Percentiles rank a stretch among this genome's conserved stretches.
Conservation (phyloP, 148 eudicot species). For the Arbutus unedo region DNA sequence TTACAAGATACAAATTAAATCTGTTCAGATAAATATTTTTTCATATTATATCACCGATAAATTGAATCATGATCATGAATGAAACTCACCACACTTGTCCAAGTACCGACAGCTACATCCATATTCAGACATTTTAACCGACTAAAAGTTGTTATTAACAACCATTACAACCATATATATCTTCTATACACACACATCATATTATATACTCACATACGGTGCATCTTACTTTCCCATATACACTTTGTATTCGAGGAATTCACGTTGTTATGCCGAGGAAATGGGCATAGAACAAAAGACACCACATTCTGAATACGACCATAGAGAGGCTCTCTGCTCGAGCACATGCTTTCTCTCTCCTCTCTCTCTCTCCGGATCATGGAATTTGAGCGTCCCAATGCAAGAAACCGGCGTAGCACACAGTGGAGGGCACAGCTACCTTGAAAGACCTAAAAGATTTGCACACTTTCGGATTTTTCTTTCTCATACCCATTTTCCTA, state of each 20-base stretch:
- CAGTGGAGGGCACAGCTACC: conserved; percentile 7
- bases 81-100: too few species aligned
- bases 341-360: not conserved
- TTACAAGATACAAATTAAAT: too few species aligned
- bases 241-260: not conserved
- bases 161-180: too few species aligned
- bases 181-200: too few species aligned
- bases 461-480: not conserved
- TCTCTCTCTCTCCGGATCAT: conserved; percentile 9
- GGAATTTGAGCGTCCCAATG: conserved; percentile 31
- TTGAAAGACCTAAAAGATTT: conserved; percentile 13
- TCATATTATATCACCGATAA: too few species aligned
- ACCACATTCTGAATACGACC: not conserved
- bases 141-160: too few species aligned
- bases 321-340: conserved; percentile 15
- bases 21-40: too few species aligned
- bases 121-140: too few species aligned
- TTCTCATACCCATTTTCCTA: not conserved
- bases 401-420: not conserved
- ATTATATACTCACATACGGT: too few species aligned
- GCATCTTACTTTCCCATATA: too few species aligned
- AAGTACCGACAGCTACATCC: too few species aligned
- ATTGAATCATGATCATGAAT: too few species aligned
- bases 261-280: not conserved
- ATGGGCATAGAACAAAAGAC: not conserved